Evolutionary conservation across 2,329 filamentous ascomycete species (phyloP), one percentile per base, ranked within the genome.

Genomic region (Tolypocladium paradoxum): DNA sequence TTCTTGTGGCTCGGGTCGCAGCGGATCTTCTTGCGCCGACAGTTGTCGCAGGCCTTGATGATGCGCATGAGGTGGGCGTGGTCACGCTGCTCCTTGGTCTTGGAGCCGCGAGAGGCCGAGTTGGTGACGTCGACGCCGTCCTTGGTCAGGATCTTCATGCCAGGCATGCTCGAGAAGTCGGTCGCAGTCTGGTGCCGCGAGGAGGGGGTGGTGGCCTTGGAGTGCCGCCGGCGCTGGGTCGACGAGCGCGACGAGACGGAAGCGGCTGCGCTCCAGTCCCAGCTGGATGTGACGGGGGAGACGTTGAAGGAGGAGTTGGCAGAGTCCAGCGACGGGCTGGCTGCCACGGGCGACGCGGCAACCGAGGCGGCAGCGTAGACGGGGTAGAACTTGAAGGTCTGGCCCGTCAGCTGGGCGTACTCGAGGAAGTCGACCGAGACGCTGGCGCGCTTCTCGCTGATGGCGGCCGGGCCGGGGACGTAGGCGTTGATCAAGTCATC

Each of bases 21-120:
- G 47, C 80, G 76, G 40, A 79, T 74, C 76, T 85, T 85, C 75
- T 83, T 85, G 64, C 71, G 74, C 55, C 74, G 72, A 70, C 82
- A 85, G 55, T 73, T 71, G 45, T 83, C 78, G 64, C 82, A 85
- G n/a, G 82, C 82, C 70, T 84, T 84, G 64, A 84, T 80, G 62
- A 82, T 81, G 55, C 82, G 73, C 79, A 85, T 85, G 48, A 84
- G 68, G 59, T 84, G 81, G 6, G 82, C 82, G 62, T 84, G 82
- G 51, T 84, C 81, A 35, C 82, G 76, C 71, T 85, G 82, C 71
- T 84, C 82, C 73, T 82, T 83, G 51, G 82, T 83, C 70, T 84
- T 85, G 65, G 76, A 81, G 35, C 81, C 81, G 38, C 82, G 75
- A 18, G 79, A 81, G 16, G 79, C 79, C 53, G 77, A 75, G 65